These are phyloP conservation scores for Rhododendron kiyosumense DNA, from an alignment of 148 eudicot genomes.

Conservation along the genomic window DNA sequence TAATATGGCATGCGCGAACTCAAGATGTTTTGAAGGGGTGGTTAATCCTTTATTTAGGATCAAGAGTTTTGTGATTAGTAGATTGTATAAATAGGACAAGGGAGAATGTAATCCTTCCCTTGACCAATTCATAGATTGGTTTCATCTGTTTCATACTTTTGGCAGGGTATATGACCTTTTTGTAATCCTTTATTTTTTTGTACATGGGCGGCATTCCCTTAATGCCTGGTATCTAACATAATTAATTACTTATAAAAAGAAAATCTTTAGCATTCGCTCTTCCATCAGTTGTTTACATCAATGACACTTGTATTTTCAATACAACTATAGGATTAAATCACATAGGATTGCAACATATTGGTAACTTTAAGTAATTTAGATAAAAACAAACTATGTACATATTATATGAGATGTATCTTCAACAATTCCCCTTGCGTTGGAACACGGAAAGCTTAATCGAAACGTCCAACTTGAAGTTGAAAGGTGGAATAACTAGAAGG, in stretches of 20 bases:
- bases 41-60: too few species aligned
- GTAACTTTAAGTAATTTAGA: background rate
- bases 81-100: too few species aligned
- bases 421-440: background rate
- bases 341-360: background rate
- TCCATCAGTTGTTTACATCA: background rate
- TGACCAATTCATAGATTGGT: too few species aligned
- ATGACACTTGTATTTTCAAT: background rate
- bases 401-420: background rate
- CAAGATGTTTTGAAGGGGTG: too few species aligned
- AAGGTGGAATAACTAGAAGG: background rate
- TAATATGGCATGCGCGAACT: too few species aligned
- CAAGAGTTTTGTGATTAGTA: too few species aligned
- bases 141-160: too few species aligned
- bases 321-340: background rate
- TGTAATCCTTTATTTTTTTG: too few species aligned
- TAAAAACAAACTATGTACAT: background rate
- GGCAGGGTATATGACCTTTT: too few species aligned
- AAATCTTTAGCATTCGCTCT: background rate
- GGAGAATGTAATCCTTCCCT: too few species aligned
- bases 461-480: background rate
- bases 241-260: too few species aligned
- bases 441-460: background rate
- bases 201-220: background rate
- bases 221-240: too few species aligned